A percentile compares a stretch with the other conserved stretches of the same genome.
phyloP scores from a whole-genome alignment of 257 asterid genomes.

The Plantago elongata region DNA sequence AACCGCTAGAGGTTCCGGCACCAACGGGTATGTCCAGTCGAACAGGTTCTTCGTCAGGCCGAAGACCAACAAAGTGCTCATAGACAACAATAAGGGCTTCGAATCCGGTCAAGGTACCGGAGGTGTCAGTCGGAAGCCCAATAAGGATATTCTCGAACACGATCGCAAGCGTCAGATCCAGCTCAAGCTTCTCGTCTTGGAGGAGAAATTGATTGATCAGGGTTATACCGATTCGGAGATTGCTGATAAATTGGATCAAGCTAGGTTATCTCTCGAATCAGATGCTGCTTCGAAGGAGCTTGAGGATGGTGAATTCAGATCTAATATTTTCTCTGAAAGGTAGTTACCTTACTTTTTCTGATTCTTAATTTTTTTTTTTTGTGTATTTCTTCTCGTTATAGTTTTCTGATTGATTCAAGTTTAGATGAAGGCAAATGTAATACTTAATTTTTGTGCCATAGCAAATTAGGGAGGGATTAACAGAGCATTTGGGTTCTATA shows the following conservation, averaged over 20 bases:
- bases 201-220: constrained; percentile 67
- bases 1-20: constrained; percentile 92
- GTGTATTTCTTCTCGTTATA: too few species aligned
- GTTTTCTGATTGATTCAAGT: background rate
- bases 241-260: constrained; percentile 62
- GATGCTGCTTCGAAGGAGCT: constrained; percentile 29
- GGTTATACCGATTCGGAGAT: constrained; percentile 74
- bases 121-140: constrained; percentile 52
- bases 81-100: constrained; percentile 53
- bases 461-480: too few species aligned
- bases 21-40: constrained; percentile 78
- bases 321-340: constrained; percentile 26
- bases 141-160: constrained; percentile 77
- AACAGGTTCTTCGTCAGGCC: constrained; percentile 66
- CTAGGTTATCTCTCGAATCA: constrained; percentile 52
- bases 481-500: too few species aligned
- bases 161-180: constrained; percentile 91
- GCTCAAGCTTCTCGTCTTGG: constrained; percentile 69
- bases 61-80: constrained; percentile 46
- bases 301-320: constrained; percentile 41
- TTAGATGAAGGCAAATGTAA: background rate
- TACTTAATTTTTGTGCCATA: too few species aligned
- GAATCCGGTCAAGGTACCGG: constrained; percentile 66
- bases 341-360: constrained; percentile 17
- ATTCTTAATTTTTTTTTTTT: background rate